Conservation (phyloP, 345 rosid species). For the Trapa incisa region DNA sequence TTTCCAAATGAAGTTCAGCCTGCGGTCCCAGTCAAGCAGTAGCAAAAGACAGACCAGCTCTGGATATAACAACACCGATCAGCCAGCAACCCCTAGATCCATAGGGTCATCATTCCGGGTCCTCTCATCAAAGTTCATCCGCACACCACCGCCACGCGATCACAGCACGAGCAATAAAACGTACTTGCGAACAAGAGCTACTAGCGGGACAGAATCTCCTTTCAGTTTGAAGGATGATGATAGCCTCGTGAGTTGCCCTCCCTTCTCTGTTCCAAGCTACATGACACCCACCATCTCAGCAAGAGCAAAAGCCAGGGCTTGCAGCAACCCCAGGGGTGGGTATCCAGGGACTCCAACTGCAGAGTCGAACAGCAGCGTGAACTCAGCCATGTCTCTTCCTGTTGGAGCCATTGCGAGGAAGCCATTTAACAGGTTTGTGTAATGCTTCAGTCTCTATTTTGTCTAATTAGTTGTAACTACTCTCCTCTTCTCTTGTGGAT, state of each 20-base stretch:
- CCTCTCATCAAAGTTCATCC: constrained; percentile 25
- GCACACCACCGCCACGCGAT: constrained; percentile 30
- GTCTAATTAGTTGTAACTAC: background rate
- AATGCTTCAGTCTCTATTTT: constrained; percentile 17
- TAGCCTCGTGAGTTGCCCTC: constrained; percentile 82
- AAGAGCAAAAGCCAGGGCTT: constrained; percentile 65
- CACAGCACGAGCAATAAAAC: constrained; percentile 23
- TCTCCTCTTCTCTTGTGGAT: background rate
- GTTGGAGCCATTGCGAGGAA: constrained; percentile 48
- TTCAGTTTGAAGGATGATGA: constrained; percentile 67
- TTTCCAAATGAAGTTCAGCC: constrained; percentile 42
- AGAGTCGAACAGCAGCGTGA: constrained; percentile 34
- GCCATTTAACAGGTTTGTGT: constrained; percentile 91
- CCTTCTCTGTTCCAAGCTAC: constrained; percentile 77
- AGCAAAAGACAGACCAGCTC: constrained; percentile 21
- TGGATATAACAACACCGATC: constrained; percentile 38
- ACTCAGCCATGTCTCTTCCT: constrained; percentile 80
- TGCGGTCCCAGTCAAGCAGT: constrained; percentile 37
- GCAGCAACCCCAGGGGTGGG: constrained; percentile 59
- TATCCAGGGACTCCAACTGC: constrained; percentile 43
- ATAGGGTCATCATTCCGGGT: constrained; percentile 39
- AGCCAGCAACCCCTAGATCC: constrained; percentile 56
- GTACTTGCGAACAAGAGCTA: constrained; percentile 48
- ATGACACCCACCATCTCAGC: constrained; percentile 79
- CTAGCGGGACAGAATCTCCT: constrained; percentile 44